phyloP scores from a whole-genome alignment of 306 rosid genomes.

The Malus sylvestris region DNA sequence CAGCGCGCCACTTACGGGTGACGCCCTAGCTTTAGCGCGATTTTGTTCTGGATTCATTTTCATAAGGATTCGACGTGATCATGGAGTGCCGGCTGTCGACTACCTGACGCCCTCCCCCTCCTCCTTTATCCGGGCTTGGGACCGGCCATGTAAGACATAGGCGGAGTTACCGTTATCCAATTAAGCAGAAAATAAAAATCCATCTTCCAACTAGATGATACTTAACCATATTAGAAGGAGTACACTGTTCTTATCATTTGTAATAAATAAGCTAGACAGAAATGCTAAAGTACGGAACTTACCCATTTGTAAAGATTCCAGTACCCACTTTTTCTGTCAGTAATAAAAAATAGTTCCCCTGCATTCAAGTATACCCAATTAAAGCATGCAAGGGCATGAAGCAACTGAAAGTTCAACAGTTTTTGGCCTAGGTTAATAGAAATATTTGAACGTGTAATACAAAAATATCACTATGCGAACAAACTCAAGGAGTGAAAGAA shows the following conservation, averaged over 20 bases:
- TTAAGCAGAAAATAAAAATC: background rate
- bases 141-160: too few relatives aligned
- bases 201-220: background rate
- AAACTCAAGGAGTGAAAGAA: background rate
- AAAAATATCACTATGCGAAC: background rate
- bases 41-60: too few relatives aligned
- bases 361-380: constrained; percentile 26
- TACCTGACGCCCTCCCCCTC: too few relatives aligned
- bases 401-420: background rate
- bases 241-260: background rate
- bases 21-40: too few relatives aligned
- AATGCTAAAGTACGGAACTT: constrained; percentile 16
- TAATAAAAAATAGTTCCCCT: constrained; percentile 82
- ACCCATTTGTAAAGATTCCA: constrained; percentile 99
- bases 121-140: too few relatives aligned
- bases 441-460: background rate
- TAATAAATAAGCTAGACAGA: background rate
- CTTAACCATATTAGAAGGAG: background rate
- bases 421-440: background rate
- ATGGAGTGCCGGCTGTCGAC: too few relatives aligned
- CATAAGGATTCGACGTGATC: too few relatives aligned
- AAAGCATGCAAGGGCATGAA: constrained; percentile 2
- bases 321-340: constrained; percentile 74
- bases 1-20: too few relatives aligned
- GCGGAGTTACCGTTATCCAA: background rate